Evolutionary conservation across 176 grass and related monocot genomes (phyloP), one percentile per base, ranked within the genome.

Genomic region (Puya raimondii): DNA sequence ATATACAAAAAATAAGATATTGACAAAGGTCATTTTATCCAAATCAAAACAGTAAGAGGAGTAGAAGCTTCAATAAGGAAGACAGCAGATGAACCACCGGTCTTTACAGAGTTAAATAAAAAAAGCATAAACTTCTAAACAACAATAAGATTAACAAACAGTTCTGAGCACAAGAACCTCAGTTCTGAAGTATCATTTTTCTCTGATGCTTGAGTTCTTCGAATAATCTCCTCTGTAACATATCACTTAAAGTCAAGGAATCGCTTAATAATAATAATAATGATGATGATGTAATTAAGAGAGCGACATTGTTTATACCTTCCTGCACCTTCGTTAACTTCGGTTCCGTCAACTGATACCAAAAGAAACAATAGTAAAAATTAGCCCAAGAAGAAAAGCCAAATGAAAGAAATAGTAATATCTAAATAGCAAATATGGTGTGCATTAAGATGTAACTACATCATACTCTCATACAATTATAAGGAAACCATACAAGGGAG

Each of bases 241-340:
- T 76, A 83, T 61, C 48, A 71, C 59, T 7, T 51, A 20, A 29
- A 72, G 68, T 49, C 33, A 64, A 74, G 67, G 59, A 70, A 85
- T 76, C 74, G 1, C 50, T 7, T 50, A 15, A 4, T 53, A 67
- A 56, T 13, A 47, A 67, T 53, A 53, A 65, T 48, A 25, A 72
- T 69, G 50, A 84, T 23, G 68, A 68, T 54, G 49, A 78, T 82
- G 21, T 68, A 73, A 68, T 27, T 0, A 16, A 66, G 47, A 64
- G 67, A 50, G 23, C 15, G 76, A 23, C 22, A 79, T 20, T 26
- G 71, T 48, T 21, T 11, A 82, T 83, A 96, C 93, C 93, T 92
- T 97, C 80, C 73, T 92, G 84, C 59, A 83, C 81, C 86, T 97
- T 97, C 42, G 84, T 81, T 80, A 92, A 79, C 22, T 92, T 88